A percentile compares a stretch with the other conserved stretches of the same genome.
Conservation (phyloP, 2,329 filamentous ascomycete genomes). For the Aspergillus floridensis region DNA sequence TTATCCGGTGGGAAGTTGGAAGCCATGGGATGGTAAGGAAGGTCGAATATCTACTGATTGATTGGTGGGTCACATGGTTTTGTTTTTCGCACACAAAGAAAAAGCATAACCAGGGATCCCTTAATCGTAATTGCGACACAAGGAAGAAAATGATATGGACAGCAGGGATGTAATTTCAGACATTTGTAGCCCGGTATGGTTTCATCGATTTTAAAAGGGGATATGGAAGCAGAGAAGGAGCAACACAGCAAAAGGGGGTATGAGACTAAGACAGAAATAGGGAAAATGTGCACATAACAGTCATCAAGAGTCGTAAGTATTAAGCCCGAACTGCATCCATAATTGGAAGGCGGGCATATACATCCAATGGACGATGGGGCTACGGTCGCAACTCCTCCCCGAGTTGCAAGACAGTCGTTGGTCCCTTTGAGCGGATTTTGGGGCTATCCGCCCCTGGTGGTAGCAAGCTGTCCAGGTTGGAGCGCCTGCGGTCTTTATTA, state of each 20-base stretch:
- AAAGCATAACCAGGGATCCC: slow-evolving; percentile 4
- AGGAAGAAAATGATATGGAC: slow-evolving; percentile 15
- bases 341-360: slow-evolving; percentile 12
- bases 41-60: neutral
- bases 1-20: neutral
- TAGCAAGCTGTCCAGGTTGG: slow-evolving; percentile 78
- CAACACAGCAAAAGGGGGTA: slow-evolving; percentile 20
- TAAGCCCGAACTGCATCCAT: slow-evolving; percentile 14
- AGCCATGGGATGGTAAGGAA: neutral
- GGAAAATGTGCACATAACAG: slow-evolving; percentile 16
- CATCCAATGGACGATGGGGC: slow-evolving; percentile 1
- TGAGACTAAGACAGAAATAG: slow-evolving; percentile 16
- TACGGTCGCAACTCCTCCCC: slow-evolving; percentile 62
- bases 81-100: slow-evolving; percentile 12
- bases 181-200: neutral
- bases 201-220: neutral
- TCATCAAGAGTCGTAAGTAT: slow-evolving; percentile 24
- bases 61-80: neutral
- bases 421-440: slow-evolving; percentile 42
- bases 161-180: slow-evolving; percentile 8
- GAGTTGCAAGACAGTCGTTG: slow-evolving; percentile 62
- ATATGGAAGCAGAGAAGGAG: slow-evolving; percentile 10
- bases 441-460: slow-evolving; percentile 53
- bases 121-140: slow-evolving; percentile 8
- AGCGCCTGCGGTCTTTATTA: slow-evolving; percentile 65